A percentile compares a stretch with the other conserved stretches of the same genome.
These are phyloP conservation scores for Mycena kentingensis DNA, from an alignment of 768 basidiomycete species.

Conservation along the genomic window DNA sequence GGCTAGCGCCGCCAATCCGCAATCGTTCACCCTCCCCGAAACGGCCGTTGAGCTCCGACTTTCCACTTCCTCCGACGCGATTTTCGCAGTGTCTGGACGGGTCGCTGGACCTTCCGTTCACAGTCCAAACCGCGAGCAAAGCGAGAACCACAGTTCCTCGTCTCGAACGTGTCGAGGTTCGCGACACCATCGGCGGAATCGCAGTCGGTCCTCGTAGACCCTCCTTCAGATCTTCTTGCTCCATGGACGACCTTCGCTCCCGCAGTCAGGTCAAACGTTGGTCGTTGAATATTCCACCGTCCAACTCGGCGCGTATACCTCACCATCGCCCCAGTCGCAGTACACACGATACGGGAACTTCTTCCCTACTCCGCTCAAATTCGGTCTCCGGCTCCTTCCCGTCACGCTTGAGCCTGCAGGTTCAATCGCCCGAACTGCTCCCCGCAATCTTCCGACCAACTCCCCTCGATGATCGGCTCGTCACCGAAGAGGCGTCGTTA, in stretches of 20 bases:
- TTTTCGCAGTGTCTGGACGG: constrained; percentile 14
- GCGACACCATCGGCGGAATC: constrained; percentile 1
- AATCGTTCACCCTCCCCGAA: constrained; percentile 11
- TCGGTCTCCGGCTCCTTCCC: neutral
- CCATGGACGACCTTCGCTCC: constrained; percentile 19
- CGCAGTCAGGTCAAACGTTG: constrained; percentile 4
- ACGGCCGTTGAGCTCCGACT: constrained; percentile 17
- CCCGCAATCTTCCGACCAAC: constrained; percentile 24
- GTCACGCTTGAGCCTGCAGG: constrained; percentile 13
- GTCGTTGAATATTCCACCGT: constrained; percentile 12
- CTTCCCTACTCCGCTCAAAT: constrained; percentile 14
- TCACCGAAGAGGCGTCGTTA: constrained; percentile 7
- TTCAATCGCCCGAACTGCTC: constrained; percentile 16
- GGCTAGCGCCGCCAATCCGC: constrained; percentile 1
- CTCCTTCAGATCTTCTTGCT: constrained; percentile 10
- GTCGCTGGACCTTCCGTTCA: constrained; percentile 17
- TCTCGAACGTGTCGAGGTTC: constrained; percentile 11
- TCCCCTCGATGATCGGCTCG: constrained; percentile 9
- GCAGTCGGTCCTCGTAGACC: constrained; percentile 3
- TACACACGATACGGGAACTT: constrained; percentile 1
- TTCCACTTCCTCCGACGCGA: constrained; percentile 16
- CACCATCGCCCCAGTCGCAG: neutral
- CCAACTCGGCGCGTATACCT: constrained; percentile 1
- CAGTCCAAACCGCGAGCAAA: constrained; percentile 21
- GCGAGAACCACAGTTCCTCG: constrained; percentile 17